Percentiles rank a stretch among this genome's conserved stretches.
phyloP scores from a whole-genome alignment of 139 green algal genomes.

The Chlorella vulgaris region DNA sequence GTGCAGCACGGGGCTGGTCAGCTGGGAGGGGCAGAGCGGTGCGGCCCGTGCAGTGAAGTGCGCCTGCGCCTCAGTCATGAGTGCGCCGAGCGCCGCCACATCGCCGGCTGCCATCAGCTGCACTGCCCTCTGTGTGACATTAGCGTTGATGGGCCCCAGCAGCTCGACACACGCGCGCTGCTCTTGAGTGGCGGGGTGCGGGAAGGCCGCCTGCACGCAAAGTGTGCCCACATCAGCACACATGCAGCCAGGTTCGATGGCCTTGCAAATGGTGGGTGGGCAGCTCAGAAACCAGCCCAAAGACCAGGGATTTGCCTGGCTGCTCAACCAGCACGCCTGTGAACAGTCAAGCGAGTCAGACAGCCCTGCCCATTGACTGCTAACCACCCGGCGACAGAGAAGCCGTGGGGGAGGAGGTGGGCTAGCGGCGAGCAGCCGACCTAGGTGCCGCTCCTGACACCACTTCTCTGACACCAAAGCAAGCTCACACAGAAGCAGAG shows the following conservation, averaged over 20 bases:
- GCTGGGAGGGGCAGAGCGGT: constrained; percentile 67
- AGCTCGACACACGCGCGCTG: constrained; percentile 54
- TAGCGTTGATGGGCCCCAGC: constrained; percentile 58
- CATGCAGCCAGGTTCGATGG: background rate
- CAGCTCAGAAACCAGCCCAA: background rate
- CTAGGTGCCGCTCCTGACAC: too few species aligned
- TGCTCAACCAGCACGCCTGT: too few species aligned
- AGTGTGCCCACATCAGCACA: too few species aligned
- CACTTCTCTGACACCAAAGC: too few species aligned
- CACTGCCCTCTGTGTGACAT: constrained; percentile 45
- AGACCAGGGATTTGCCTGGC: too few species aligned
- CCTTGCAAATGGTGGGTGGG: background rate
- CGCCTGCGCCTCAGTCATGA: constrained; percentile 67
- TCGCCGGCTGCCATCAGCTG: constrained; percentile 54
- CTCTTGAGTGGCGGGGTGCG: constrained; percentile 11
- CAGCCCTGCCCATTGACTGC: too few species aligned
- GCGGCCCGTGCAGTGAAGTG: constrained; percentile 60
- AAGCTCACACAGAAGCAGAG: too few species aligned
- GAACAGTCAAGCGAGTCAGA: too few species aligned
- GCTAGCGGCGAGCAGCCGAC: too few species aligned
- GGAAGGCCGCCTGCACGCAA: constrained; percentile 51
- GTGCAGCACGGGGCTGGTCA: constrained; percentile 68
- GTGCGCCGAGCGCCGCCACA: constrained; percentile 31
- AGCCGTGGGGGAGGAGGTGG: too few species aligned
- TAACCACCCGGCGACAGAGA: too few species aligned